Conservation (phyloP, 2,329 filamentous ascomycete genomes). For the Penicillium sp. region DNA sequence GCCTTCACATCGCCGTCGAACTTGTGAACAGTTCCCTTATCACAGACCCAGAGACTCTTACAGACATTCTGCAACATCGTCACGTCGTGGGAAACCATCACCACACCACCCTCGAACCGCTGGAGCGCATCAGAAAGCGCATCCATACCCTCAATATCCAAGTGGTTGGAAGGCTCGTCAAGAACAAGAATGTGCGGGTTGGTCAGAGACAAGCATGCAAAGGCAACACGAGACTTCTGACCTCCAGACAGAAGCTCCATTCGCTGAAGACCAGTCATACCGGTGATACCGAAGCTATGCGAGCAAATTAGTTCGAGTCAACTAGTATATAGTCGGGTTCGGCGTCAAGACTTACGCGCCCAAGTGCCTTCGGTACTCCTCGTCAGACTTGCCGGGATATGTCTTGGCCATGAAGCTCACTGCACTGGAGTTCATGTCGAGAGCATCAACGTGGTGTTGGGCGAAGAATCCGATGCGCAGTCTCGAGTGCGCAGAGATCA, state of each 20-base stretch:
- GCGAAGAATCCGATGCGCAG: conserved; percentile 95
- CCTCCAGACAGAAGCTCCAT: conserved; percentile 93
- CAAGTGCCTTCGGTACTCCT: conserved; percentile 93
- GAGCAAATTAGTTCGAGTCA: background rate
- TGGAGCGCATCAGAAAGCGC: conserved; percentile 80
- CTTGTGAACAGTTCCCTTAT: conserved; percentile 89
- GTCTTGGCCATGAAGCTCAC: conserved; percentile 95
- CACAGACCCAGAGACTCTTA: conserved; percentile 93
- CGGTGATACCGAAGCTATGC: conserved; percentile 68
- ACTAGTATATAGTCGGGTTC: background rate
- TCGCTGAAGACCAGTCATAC: conserved; percentile 94
- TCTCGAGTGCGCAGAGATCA: conserved; percentile 85
- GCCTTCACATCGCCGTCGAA: conserved; percentile 93
- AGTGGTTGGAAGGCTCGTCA: conserved; percentile 96
- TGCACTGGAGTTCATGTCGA: conserved; percentile 84
- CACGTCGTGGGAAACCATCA: conserved; percentile 99
- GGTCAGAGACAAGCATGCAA: conserved; percentile 88
- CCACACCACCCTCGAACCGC: conserved; percentile 87
- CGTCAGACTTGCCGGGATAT: conserved; percentile 87
- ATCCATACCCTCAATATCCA: conserved; percentile 99
- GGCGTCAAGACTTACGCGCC: conserved; percentile 67
- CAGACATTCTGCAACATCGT: conserved; percentile 98
- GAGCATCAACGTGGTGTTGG: conserved; percentile 94
- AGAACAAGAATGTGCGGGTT: conserved; percentile 97
- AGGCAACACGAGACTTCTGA: conserved; percentile 97